A percentile compares a stretch with the other conserved stretches of the same genome.
Conservation (phyloP, 2,329 filamentous ascomycete species). For the Phialophora chinensis region DNA sequence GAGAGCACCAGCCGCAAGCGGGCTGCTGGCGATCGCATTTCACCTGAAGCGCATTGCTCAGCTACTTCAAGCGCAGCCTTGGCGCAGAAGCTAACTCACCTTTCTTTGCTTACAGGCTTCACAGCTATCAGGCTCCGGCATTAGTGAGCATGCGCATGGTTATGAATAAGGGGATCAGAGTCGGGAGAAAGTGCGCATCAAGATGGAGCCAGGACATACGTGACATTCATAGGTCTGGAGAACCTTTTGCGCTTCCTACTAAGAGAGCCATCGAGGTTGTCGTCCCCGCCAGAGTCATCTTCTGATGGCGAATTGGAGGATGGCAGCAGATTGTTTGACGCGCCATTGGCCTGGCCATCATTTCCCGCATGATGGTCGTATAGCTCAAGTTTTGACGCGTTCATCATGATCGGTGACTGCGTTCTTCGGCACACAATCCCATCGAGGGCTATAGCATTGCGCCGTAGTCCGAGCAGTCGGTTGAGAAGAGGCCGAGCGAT, state of each 20-base stretch:
- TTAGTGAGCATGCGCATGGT: constrained; percentile 29
- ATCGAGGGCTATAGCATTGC: constrained; percentile 12
- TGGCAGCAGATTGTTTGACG: constrained; percentile 5
- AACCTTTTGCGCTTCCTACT: constrained; percentile 60
- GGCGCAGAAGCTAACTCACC: constrained; percentile 41
- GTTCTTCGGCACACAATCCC: not conserved
- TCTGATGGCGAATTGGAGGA: constrained; percentile 28
- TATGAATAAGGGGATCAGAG: not conserved
- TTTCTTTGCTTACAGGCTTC: constrained; percentile 54
- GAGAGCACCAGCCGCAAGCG: constrained; percentile 73
- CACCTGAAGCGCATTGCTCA: constrained; percentile 15
- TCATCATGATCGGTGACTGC: constrained; percentile 21
- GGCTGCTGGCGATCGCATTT: constrained; percentile 58
- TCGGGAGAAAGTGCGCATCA: not conserved
- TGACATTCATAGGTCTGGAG: constrained; percentile 46
- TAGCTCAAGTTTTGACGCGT: constrained; percentile 38
- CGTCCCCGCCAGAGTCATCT: constrained; percentile 52
- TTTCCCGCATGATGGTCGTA: constrained; percentile 24
- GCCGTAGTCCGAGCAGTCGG: constrained; percentile 20
- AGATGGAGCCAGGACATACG: constrained; percentile 34
- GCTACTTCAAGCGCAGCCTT: not conserved
- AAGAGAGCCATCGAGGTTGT: constrained; percentile 48
- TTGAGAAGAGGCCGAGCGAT: constrained; percentile 28
- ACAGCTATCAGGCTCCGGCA: constrained; percentile 43
- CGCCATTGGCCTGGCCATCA: constrained; percentile 24